Conservation (phyloP, 2,329 filamentous ascomycete genomes). For the Alternaria gansuensis region DNA sequence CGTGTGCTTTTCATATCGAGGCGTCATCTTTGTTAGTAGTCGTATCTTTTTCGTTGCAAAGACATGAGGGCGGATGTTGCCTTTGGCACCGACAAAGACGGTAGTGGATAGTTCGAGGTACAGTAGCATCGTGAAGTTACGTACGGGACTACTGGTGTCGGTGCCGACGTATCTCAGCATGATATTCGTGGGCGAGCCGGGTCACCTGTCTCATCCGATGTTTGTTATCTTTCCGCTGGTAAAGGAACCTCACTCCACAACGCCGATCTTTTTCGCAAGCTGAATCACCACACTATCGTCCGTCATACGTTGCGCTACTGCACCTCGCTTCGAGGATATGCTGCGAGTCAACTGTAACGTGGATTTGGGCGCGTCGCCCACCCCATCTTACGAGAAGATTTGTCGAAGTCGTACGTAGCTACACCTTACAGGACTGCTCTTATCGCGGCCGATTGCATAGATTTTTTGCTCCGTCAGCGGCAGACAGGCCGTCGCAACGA, state of each 20-base stretch:
- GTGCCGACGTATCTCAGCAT: not conserved
- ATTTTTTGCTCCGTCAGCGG: slow-evolving; percentile 2
- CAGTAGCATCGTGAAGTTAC: slow-evolving; percentile 2
- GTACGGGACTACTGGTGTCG: not conserved
- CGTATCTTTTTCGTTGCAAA: not conserved
- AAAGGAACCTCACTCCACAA: slow-evolving; percentile 1
- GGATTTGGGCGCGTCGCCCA: slow-evolving; percentile 18
- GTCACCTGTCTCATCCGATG: not conserved
- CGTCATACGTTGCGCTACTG: slow-evolving; percentile 30
- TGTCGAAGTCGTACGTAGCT: slow-evolving; percentile 8
- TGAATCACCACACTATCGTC: slow-evolving; percentile 34
- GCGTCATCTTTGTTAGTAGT: not conserved
- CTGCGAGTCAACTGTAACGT: slow-evolving; percentile 12
- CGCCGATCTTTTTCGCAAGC: slow-evolving; percentile 18
- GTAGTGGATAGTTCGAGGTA: not conserved
- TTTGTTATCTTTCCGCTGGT: slow-evolving; percentile 15
- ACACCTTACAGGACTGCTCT: slow-evolving; percentile 15
- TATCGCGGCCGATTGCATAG: slow-evolving; percentile 29
- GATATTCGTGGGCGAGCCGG: not conserved
- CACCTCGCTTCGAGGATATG: slow-evolving; percentile 21
- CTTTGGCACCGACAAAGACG: not conserved
- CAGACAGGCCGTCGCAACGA: slow-evolving; percentile 10
- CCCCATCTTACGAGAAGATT: slow-evolving; percentile 15
- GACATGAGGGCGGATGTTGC: not conserved
- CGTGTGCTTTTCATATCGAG: not conserved